Evolutionary conservation across 306 rosid species (phyloP), one percentile per base, ranked within the genome.

Genomic region (Ormosia semicastrata): DNA sequence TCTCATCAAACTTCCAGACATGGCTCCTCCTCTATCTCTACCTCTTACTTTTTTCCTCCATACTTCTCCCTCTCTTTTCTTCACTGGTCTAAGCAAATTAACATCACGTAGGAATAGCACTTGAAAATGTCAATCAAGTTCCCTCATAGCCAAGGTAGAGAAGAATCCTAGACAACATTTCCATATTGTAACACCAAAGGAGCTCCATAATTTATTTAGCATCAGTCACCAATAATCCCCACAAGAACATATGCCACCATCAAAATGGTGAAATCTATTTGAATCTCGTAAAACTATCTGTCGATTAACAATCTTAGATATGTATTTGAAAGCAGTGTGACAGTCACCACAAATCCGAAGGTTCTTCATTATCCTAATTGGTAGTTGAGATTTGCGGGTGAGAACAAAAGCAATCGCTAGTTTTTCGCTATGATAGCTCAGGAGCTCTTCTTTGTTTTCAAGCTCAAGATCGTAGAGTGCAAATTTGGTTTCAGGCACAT

Each of bases 331-430:
- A 82, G 94, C 97, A 56, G 92, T 77, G 84, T 94, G 98, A 84
- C 98, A 94, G 78, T 94, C 98, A 75, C 97, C 97, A 75, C 97
- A 94, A 81, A 94, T 91, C 33, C 98, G 89, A 34, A 94, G 94
- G 77, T 92, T 94, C 82, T 94, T 94, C 97, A 94, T 91, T 78
- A 91, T 94, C 89, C 98, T 87, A 71, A 92, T 90, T n/a, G 98
- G 92, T 81, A 91, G 50, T 66, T 90, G 87, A 5, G 98, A 94
- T 69, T 86, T 80, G 24, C 88, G 92, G 57, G 94, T 91, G 64
- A 94, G 98, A 83, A 84, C 97, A 89, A 91, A 94, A 71, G 98
- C 97, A 71, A 94, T 82, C 0, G 97, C 98, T 53, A 94, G 87
- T 70, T 92, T 94, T 88, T 94, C 97, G 80, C 98, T 94, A 68